Evolutionary conservation across 495 filamentous ascomycete genomes (phyloP).

Genomic region (Oleoguttula mirabilis): DNA sequence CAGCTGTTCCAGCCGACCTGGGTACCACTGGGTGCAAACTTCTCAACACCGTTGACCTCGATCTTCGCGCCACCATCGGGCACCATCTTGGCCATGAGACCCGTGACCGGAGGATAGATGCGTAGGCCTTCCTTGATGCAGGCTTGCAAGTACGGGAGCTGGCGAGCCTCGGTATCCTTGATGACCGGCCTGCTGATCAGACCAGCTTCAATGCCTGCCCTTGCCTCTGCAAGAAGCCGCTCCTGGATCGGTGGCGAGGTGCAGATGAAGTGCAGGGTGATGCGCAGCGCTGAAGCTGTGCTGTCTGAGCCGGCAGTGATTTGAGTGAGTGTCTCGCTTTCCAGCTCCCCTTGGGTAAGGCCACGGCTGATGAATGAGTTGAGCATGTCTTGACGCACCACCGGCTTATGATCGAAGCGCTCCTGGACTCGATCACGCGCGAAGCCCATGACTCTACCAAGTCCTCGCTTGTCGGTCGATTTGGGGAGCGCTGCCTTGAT

Average conservation of each 20-base stretch:
- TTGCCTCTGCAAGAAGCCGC: slow-evolving; percentile 19
- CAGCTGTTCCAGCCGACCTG: slow-evolving; percentile 22
- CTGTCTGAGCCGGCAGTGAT: slow-evolving; percentile 30
- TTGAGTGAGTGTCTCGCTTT: slow-evolving; percentile 34
- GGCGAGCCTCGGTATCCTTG: slow-evolving; percentile 21
- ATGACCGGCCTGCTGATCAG: slow-evolving; percentile 20
- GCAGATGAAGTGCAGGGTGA: slow-evolving; percentile 23
- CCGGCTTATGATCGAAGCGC: slow-evolving; percentile 20
- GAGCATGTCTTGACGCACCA: slow-evolving; percentile 33
- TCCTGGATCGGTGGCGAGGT: slow-evolving; percentile 20
- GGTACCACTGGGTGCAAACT: slow-evolving; percentile 19
- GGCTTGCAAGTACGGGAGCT: slow-evolving; percentile 24
- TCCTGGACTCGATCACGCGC: slow-evolving; percentile 22
- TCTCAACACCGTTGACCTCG: slow-evolving; percentile 18
- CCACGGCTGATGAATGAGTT: slow-evolving; percentile 34
- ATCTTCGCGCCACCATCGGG: slow-evolving; percentile 13
- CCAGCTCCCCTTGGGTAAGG: slow-evolving; percentile 30
- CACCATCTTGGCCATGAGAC: slow-evolving; percentile 19
- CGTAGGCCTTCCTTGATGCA: slow-evolving; percentile 26
- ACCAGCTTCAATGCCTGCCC: slow-evolving; percentile 12
- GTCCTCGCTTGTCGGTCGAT: slow-evolving; percentile 23
- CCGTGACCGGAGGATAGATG: slow-evolving; percentile 24
- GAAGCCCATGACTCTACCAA: slow-evolving; percentile 27
- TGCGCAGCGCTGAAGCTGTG: slow-evolving; percentile 24
- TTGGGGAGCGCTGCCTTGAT: slow-evolving; percentile 27